These are phyloP conservation scores for Cryptosporidium andersoni DNA, from an alignment of 169 alveolate genomes.

Conservation along the genomic window DNA sequence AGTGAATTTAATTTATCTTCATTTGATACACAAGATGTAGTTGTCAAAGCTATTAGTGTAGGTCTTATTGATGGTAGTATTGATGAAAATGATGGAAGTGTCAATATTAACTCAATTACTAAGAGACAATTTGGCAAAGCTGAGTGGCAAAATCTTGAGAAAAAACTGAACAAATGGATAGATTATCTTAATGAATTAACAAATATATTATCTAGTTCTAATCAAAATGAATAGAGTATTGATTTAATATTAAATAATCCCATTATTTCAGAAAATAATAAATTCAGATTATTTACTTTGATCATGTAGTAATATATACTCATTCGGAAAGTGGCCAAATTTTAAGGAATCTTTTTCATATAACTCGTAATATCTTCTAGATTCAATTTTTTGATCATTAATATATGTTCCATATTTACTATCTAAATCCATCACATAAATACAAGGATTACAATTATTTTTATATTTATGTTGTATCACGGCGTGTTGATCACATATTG, in stretches of 20 bases:
- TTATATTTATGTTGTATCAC: slow-evolving; percentile 92
- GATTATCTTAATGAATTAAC: slow-evolving; percentile 17
- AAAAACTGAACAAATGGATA: slow-evolving; percentile 42
- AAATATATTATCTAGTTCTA: slow-evolving; percentile 1
- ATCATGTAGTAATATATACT: slow-evolving; percentile 82
- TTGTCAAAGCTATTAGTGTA: slow-evolving; percentile 59
- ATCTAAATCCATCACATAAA: slow-evolving; percentile 94
- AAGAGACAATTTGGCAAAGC: slow-evolving; percentile 56
- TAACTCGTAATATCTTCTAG: slow-evolving; percentile 91
- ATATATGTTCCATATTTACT: slow-evolving; percentile 93
- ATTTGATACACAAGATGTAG: slow-evolving; percentile 65
- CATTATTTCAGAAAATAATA: not conserved
- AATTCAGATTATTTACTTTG: slow-evolving; percentile 12
- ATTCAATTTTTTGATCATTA: slow-evolving; percentile 89
- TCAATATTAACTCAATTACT: slow-evolving; percentile 35
- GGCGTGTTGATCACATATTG: slow-evolving; percentile 94
- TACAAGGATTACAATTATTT: slow-evolving; percentile 76
- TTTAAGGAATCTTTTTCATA: slow-evolving; percentile 81
- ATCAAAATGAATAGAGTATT: not conserved
- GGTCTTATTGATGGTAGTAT: slow-evolving; percentile 59
- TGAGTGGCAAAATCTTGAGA: slow-evolving; percentile 47
- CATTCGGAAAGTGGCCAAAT: slow-evolving; percentile 82
- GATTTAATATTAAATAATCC: not conserved
- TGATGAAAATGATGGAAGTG: slow-evolving; percentile 31
- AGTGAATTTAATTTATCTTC: slow-evolving; percentile 50